Evolutionary conservation across 176 grass and related monocot genomes (phyloP).

Genomic region (Hsuehochloa calcarea): DNA sequence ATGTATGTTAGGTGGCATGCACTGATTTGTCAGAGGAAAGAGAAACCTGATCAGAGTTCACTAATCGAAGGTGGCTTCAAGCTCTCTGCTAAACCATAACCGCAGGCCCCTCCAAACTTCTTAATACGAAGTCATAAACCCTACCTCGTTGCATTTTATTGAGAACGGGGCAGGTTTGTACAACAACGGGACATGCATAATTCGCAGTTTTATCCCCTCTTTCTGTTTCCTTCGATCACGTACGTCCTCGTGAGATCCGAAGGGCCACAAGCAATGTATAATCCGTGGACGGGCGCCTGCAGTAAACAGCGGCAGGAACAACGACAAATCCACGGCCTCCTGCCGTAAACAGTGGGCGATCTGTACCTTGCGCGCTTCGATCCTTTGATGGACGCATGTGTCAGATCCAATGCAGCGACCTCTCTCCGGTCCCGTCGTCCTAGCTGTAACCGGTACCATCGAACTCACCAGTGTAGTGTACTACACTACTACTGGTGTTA

Average conservation of each 20-base stretch:
- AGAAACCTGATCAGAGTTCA: not conserved
- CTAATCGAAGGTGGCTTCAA: not conserved
- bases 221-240: not conserved
- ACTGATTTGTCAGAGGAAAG: not conserved
- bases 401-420: not conserved
- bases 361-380: not conserved
- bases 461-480: not conserved
- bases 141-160: not conserved
- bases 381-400: not conserved
- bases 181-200: not conserved
- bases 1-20: not conserved
- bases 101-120: not conserved
- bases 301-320: not conserved
- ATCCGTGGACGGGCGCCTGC: not conserved
- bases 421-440: not conserved
- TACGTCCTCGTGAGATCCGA: not conserved
- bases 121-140: not conserved
- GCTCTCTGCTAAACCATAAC: not conserved
- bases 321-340: not conserved
- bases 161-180: not conserved
- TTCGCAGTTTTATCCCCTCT: not conserved
- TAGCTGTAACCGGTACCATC: not conserved
- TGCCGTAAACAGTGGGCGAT: not conserved
- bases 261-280: not conserved
- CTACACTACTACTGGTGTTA: not conserved